These are phyloP conservation scores for Sporothrix luriei DNA, from an alignment of 2,329 filamentous ascomycete species.

Conservation along the genomic window DNA sequence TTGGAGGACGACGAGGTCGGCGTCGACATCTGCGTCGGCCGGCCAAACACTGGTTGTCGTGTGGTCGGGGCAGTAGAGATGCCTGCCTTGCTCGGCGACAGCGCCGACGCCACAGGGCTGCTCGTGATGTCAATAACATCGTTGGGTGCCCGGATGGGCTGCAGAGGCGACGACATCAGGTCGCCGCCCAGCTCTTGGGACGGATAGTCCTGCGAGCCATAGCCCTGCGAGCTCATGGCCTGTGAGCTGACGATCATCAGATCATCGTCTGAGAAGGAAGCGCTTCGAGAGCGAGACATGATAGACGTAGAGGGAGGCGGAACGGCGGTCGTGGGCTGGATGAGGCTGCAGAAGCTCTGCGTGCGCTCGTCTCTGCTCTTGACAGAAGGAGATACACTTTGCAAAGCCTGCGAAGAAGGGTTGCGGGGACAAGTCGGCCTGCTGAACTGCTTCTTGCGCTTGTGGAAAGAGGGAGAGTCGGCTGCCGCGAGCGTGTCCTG, in stretches of 20 bases:
- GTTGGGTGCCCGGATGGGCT: constrained; percentile 44
- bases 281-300: constrained; percentile 38
- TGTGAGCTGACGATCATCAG: constrained; percentile 45
- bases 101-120: constrained; percentile 37
- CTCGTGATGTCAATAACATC: constrained; percentile 41
- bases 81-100: constrained; percentile 21
- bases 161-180: constrained; percentile 41
- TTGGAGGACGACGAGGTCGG: constrained; percentile 37
- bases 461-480: constrained; percentile 20
- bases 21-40: constrained; percentile 44
- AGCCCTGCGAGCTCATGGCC: constrained; percentile 39
- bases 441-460: background rate
- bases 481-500: constrained; percentile 37
- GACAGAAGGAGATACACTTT: background rate
- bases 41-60: constrained; percentile 41
- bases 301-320: constrained; percentile 29
- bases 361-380: constrained; percentile 32
- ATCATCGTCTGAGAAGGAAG: constrained; percentile 46
- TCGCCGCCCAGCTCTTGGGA: constrained; percentile 21
- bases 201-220: constrained; percentile 5
- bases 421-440: background rate
- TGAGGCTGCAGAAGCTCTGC: constrained; percentile 38
- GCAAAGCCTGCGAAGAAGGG: background rate
- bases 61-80: constrained; percentile 32
- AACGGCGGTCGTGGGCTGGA: constrained; percentile 37